Conservation (phyloP, 768 basidiomycete species). For the Lactarius trivialis region DNA sequence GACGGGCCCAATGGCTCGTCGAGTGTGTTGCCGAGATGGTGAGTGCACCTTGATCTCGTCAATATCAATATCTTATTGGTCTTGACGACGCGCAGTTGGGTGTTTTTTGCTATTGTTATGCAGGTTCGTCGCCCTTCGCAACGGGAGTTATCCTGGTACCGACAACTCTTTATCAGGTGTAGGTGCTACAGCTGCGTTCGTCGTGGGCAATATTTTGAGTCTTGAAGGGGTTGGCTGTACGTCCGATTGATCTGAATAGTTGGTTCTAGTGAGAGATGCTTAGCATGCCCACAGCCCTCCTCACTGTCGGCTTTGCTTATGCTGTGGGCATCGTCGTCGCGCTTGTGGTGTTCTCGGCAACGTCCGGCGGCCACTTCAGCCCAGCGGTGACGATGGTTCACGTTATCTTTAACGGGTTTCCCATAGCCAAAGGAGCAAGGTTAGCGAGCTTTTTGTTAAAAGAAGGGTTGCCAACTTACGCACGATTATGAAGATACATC, state of each 20-base stretch:
- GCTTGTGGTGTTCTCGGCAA: conserved; percentile 29
- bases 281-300: conserved; percentile 24
- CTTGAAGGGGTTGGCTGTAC: conserved; percentile 28
- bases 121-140: conserved; percentile 4
- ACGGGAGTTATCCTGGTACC: not conserved
- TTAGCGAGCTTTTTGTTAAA: conserved; percentile 25
- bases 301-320: conserved; percentile 34
- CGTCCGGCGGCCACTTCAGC: conserved; percentile 38
- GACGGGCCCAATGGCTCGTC: conserved; percentile 43
- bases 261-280: not conserved
- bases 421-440: conserved; percentile 45
- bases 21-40: conserved; percentile 62
- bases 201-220: conserved; percentile 27
- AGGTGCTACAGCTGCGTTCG: conserved; percentile 31
- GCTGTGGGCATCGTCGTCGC: conserved; percentile 36
- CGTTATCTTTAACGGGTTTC: conserved; percentile 49
- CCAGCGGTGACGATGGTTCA: conserved; percentile 54
- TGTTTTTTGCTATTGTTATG: conserved; percentile 21
- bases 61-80: not conserved
- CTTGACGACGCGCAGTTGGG: conserved; percentile 8
- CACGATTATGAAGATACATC: conserved; percentile 26
- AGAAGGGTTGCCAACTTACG: not conserved
- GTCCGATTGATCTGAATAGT: conserved; percentile 14
- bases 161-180: conserved; percentile 24
- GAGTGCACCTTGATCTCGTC: conserved; percentile 16